Conservation (phyloP, 2,329 filamentous ascomycete species). For the Pleoardoris graminearum region DNA sequence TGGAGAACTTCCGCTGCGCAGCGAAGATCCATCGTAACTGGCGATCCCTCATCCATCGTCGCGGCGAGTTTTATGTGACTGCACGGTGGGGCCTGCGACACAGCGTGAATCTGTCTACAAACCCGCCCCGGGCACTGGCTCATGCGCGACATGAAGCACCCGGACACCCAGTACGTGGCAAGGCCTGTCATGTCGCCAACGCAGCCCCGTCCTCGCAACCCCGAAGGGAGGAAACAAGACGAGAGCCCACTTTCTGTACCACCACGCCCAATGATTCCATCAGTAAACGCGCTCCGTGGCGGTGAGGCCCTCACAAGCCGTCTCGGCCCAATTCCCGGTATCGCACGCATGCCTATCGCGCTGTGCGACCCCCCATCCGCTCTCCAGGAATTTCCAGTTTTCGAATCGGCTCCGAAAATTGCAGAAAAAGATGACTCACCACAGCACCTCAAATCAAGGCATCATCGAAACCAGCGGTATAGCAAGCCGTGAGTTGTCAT, state of each 20-base stretch:
- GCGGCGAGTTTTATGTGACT: too few relatives aligned
- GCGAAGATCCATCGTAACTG: neutral
- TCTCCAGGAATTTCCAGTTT: neutral
- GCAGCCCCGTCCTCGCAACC: neutral
- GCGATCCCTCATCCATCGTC: too few relatives aligned
- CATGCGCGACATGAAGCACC: neutral
- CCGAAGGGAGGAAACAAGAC: neutral
- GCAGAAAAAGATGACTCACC: neutral
- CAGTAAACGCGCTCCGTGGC: constrained; percentile 1
- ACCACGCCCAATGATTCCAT: neutral
- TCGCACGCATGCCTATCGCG: constrained; percentile 1
- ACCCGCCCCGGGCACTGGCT: neutral
- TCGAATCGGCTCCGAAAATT: neutral
- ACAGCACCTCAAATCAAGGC: too few relatives aligned
- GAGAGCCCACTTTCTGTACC: neutral
- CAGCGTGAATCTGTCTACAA: too few relatives aligned
- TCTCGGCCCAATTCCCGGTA: constrained; percentile 1
- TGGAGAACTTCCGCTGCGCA: neutral
- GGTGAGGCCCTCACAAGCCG: constrained; percentile 2
- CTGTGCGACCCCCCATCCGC: constrained; percentile 2
- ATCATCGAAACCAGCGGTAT: neutral
- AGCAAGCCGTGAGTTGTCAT: neutral
- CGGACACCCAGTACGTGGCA: neutral
- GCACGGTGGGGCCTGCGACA: too few relatives aligned
- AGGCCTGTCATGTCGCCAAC: neutral